Conservation (phyloP, 2,329 filamentous ascomycete species). For the Ambrosiella xylebori region DNA sequence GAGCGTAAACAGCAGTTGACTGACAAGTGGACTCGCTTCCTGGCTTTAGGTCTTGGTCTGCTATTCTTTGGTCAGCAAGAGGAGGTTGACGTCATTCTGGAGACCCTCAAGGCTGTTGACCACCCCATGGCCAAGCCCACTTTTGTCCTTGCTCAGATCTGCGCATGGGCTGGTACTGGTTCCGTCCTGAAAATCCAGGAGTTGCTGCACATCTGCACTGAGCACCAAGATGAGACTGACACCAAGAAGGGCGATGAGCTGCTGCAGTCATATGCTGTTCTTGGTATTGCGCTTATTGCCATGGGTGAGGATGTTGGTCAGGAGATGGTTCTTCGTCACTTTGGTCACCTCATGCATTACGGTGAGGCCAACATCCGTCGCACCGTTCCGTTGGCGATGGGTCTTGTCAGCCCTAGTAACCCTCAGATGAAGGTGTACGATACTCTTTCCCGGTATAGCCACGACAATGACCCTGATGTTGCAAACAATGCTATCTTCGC, state of each 20-base stretch:
- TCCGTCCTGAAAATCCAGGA: constrained; percentile 95
- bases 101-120: constrained; percentile 91
- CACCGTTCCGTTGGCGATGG: constrained; percentile 91
- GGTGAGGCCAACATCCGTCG: constrained; percentile 94
- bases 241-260: constrained; percentile 93
- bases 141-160: constrained; percentile 83
- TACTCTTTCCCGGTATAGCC: constrained; percentile 88
- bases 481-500: constrained; percentile 98
- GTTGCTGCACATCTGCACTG: constrained; percentile 92
- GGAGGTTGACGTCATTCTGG: constrained; percentile 93
- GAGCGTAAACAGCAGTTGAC: constrained; percentile 80
- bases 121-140: constrained; percentile 97
- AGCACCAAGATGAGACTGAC: constrained; percentile 85
- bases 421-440: constrained; percentile 99
- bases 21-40: constrained; percentile 96
- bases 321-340: constrained; percentile 95
- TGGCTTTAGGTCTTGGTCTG: constrained; percentile 81
- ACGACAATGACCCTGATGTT: constrained; percentile 97
- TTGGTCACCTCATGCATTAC: constrained; percentile 98
- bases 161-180: constrained; percentile 93
- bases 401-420: constrained; percentile 89
- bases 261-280: constrained; percentile 85
- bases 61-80: constrained; percentile 95
- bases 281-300: constrained; percentile 82
- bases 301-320: constrained; percentile 99